These are phyloP conservation scores for Deuterostichococcus epilithicus DNA, from an alignment of 139 green algal genomes.

Conservation along the genomic window DNA sequence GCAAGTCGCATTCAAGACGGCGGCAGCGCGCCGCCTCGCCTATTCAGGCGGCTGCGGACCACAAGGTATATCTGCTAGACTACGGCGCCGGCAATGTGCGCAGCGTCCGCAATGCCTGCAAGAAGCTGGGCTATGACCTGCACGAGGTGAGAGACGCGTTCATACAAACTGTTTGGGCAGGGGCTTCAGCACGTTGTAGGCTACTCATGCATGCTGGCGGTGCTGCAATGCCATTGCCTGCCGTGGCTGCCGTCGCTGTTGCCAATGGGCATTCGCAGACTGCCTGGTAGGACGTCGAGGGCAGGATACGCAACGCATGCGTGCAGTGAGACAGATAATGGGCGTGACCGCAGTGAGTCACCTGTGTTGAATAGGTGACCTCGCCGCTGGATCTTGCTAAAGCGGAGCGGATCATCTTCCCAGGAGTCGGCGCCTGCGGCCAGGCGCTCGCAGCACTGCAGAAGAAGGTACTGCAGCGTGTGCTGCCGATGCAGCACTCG, in stretches of 20 bases:
- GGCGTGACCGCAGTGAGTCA: background rate
- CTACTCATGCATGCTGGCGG: background rate
- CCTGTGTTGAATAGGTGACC: conserved; percentile 8
- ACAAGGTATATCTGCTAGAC: conserved; percentile 86
- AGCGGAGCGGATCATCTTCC: conserved; percentile 89
- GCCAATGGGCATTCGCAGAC: background rate
- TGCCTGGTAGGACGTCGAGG: no score
- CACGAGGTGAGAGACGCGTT: conserved; percentile 69
- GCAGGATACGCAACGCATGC: no score
- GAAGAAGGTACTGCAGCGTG: conserved; percentile 14
- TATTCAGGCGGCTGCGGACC: background rate
- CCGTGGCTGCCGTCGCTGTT: background rate
- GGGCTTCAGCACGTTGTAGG: background rate
- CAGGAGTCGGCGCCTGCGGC: conserved; percentile 91
- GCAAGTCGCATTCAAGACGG: no score
- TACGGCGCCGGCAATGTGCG: conserved; percentile 98
- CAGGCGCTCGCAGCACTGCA: conserved; percentile 82
- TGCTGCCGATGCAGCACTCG: no score
- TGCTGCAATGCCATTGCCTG: background rate
- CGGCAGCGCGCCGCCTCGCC: background rate
- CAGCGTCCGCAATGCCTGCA: conserved; percentile 94
- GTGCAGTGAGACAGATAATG: no score
- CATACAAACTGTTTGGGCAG: no score
- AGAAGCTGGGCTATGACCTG: conserved; percentile 83
- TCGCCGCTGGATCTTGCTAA: conserved; percentile 60